Base-by-base conservation (phyloP, 352 stramenopile genomes). In the Globisporangium echinulatum region DNA sequence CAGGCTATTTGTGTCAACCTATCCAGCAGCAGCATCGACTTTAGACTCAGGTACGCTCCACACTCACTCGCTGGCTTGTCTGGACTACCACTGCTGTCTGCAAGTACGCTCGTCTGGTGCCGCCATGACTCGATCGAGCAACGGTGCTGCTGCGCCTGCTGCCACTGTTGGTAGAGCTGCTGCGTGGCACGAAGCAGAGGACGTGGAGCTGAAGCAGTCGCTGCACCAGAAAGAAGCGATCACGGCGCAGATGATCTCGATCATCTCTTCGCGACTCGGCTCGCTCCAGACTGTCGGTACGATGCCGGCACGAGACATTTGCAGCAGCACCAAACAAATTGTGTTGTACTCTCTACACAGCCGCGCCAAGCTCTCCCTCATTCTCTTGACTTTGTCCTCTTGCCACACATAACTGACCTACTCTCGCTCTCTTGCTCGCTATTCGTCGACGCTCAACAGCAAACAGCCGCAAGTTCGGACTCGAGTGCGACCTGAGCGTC, bases 231-330 rank as follows among this genome's bases (percentile, higher is more conserved):
- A 92, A 59, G 82, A 87, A 47, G 77, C 75, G 3, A 79, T 92
- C 56, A 90, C 82, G 15, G 71, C 76, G 33, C 82, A 92, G 61
- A 92, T 92, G 79, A 92, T 92, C 54, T 78, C 72, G 38, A 88
- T 92, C 65, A 84, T 92, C 52, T 88, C 80, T 14, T 70, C 75
- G 19, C 70, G 82, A 6, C 67, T 92, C 19, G 72, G 82, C 38
- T 81, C 77, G 46, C 68, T 92, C 42, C 82, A 88, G 46, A 82
- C 77, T 42, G 73, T 86, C 46, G 76, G 75, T 85, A 33, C 14
- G 52, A 2, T 25, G 25, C 2, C 25, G 25, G 25, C 25, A 25
- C 25, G 25, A 25, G 25, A 25, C 25, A 25, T 25, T 25, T 25
- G 25, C 25, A 25, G 25, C 2, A 2, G 1, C 25, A 2, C 25